Conservation (phyloP, 2,329 filamentous ascomycete genomes). For the Penicillium hordei region DNA sequence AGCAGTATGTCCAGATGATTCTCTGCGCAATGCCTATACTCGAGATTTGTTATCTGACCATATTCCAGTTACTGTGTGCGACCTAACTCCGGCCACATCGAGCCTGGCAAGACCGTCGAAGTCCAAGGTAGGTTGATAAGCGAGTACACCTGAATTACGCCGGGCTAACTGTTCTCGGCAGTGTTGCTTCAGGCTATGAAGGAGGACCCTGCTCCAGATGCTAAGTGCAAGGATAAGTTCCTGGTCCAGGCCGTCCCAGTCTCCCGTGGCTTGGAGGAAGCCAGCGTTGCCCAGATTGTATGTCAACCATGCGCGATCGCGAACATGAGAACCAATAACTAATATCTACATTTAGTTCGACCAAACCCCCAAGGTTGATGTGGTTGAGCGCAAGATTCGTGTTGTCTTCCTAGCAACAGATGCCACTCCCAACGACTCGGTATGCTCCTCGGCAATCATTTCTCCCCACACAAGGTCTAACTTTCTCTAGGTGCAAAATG, state of each 20-base stretch:
- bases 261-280: slow-evolving; percentile 77
- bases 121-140: slow-evolving; percentile 68
- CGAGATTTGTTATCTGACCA: slow-evolving; percentile 22
- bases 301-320: slow-evolving; percentile 33
- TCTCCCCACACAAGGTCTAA: slow-evolving; percentile 7
- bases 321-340: slow-evolving; percentile 6
- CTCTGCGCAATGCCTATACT: slow-evolving; percentile 10
- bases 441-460: slow-evolving; percentile 24
- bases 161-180: slow-evolving; percentile 43
- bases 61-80: slow-evolving; percentile 84
- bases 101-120: slow-evolving; percentile 84
- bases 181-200: slow-evolving; percentile 98
- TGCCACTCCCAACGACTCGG: slow-evolving; percentile 44
- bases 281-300: slow-evolving; percentile 78
- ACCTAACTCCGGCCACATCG: slow-evolving; percentile 94
- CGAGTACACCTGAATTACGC: background rate
- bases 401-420: slow-evolving; percentile 77
- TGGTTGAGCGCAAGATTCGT: slow-evolving; percentile 94
- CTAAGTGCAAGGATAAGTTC: slow-evolving; percentile 96
- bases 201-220: slow-evolving; percentile 79
- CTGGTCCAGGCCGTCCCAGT: slow-evolving; percentile 89
- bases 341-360: slow-evolving; percentile 61
- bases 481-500: slow-evolving; percentile 34
- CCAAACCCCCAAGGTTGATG: slow-evolving; percentile 69
- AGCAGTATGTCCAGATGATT: slow-evolving; percentile 70